Base-by-base conservation (phyloP, 495 filamentous ascomycete genomes). In the Aspergillus olivimuriae region DNA sequence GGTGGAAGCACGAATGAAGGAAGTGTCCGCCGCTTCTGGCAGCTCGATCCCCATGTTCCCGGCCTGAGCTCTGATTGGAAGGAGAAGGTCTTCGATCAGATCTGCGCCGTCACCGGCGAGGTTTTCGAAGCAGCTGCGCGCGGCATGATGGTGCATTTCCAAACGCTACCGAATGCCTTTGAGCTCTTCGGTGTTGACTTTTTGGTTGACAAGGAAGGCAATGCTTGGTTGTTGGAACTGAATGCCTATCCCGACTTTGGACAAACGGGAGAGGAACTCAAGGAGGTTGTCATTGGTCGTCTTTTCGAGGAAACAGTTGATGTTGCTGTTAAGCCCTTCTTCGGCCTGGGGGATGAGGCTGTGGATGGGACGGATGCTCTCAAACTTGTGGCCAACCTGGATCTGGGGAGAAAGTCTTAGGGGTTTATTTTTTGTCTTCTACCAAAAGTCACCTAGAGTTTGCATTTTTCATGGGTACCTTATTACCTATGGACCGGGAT, bases 191-290 rank as follows among this genome's bases (percentile, higher is more conserved):
- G 92, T 1, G 53, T 97, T 18, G 92, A 98, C 57, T 98, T 94
- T 58, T 52, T 98, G 48, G 81, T 95, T 10, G 87, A 90, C 60
- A 74, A 61, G 4, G 35, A 48, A 3, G 80, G 80, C 0, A 72
- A 44, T 3, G 76, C 80, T 16, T 95, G 77, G 74, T 62, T 97
- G 55, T 61, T 98, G 39, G 92, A 98, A 70, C 76, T 94, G n/a
- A 98, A 98, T 66, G 85, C 91, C 1, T 98, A 90, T 62, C 92
- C 92, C 34, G 92, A 98, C 64, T 96, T 96, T 55, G 78, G 63
- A 55, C 91, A 96, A 76, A 95, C 88, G 10, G 91, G 92, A 2
- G 80, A 77, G 9, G 77, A 82, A 37, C 60, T 87, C 44, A 81
- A 69, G 53, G 75, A 68, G 4, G 46, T 47, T 22, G 62, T 96